Conservation (phyloP, 176 grass and related monocot species). For the Oryza longistaminata region DNA sequence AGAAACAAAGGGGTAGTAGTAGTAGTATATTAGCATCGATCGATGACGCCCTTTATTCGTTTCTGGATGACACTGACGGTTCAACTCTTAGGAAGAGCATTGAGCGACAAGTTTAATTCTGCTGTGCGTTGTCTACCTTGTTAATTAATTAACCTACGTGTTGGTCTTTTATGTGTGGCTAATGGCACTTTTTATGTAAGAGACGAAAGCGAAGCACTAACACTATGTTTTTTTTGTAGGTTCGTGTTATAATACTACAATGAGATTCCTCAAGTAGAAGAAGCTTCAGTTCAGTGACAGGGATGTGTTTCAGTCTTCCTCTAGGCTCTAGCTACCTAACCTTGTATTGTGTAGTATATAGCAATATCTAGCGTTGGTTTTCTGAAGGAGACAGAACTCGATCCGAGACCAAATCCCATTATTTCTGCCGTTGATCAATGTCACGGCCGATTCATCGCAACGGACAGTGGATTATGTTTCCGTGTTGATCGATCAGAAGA, state of each 20-base stretch:
- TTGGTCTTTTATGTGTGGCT: too few relatives aligned
- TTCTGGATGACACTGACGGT: constrained; percentile 8
- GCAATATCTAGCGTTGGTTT: not conserved
- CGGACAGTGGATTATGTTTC: not conserved
- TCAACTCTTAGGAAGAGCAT: not conserved
- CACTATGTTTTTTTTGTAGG: not conserved
- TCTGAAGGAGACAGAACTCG: not conserved
- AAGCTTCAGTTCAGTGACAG: not conserved
- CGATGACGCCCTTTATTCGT: not conserved
- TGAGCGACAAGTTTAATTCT: constrained; percentile 5
- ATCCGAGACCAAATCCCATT: not conserved
- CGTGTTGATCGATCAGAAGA: not conserved
- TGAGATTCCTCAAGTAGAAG: not conserved
- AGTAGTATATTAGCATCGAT: not conserved
- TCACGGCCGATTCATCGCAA: not conserved
- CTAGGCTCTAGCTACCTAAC: too few relatives aligned
- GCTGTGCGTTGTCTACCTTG: not conserved
- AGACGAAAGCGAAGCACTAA: constrained; percentile 20
- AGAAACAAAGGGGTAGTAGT: not conserved
- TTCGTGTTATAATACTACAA: not conserved
- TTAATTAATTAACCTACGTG: not conserved
- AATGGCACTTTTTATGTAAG: not conserved
- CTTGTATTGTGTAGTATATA: too few relatives aligned
- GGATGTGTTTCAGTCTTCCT: not conserved
- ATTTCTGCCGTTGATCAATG: not conserved